Percentiles rank a stretch among this genome's conserved stretches.
These are phyloP conservation scores for Neurospora sp. DNA, from an alignment of 495 filamentous ascomycete species.

Conservation along the genomic window DNA sequence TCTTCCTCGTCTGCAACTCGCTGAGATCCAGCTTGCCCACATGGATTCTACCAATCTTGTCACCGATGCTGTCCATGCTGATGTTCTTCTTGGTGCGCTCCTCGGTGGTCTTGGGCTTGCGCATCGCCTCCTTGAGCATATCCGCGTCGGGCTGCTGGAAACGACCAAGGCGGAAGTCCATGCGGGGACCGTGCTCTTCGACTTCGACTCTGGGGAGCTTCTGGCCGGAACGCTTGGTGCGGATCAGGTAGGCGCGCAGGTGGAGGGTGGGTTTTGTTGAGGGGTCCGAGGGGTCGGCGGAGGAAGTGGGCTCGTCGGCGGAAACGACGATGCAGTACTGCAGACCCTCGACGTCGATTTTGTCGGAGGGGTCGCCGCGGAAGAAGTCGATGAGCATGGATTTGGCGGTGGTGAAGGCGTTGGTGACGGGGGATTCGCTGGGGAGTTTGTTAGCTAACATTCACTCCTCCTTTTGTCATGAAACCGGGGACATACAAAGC, in stretches of 20 bases:
- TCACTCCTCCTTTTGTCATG: neutral
- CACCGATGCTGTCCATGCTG: constrained; percentile 78
- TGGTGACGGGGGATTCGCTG: constrained; percentile 57
- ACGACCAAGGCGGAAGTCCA: constrained; percentile 84
- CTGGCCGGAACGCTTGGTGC: constrained; percentile 77
- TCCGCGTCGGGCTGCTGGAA: constrained; percentile 64
- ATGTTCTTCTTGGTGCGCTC: constrained; percentile 94
- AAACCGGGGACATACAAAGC: constrained; percentile 38
- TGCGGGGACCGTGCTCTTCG: constrained; percentile 89
- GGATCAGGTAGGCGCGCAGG: constrained; percentile 73
- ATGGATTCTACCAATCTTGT: constrained; percentile 92
- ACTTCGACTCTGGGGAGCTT: constrained; percentile 83
- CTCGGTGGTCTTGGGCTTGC: constrained; percentile 62
- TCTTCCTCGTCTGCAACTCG: constrained; percentile 90
- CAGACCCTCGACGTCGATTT: constrained; percentile 87
- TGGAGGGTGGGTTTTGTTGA: constrained; percentile 59
- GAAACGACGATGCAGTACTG: constrained; percentile 75
- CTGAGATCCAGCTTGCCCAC: constrained; percentile 81
- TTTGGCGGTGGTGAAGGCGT: constrained; percentile 72
- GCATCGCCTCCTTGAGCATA: constrained; percentile 82
- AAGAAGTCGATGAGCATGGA: constrained; percentile 86
- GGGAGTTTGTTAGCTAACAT: neutral
- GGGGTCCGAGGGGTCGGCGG: constrained; percentile 30
- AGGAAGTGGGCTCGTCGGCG: constrained; percentile 55
- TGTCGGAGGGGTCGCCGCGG: constrained; percentile 53